Evolutionary conservation across 2,329 filamentous ascomycete genomes (phyloP).

Genomic region (Colletotrichum nymphaeae): DNA sequence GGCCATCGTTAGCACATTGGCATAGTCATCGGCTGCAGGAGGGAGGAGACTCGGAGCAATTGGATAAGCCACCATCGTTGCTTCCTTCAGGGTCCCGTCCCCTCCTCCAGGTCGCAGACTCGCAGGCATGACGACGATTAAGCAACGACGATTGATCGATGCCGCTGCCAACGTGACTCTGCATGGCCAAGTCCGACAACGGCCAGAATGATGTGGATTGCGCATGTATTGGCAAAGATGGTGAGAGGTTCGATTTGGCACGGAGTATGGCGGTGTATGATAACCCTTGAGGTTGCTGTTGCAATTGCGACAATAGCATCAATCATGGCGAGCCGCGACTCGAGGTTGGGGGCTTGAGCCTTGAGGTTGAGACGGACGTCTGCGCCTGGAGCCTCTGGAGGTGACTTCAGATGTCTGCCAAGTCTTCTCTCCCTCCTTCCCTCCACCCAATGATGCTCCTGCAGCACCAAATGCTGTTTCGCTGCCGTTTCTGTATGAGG

Average conservation of each 20-base stretch:
- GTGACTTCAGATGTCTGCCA: not conserved
- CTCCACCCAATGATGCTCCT: not conserved
- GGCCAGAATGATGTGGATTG: not conserved
- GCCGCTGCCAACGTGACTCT: not conserved
- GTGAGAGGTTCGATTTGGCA: not conserved
- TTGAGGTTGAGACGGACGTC: not conserved
- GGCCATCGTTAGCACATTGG: conserved; percentile 13
- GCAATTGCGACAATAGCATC: not conserved
- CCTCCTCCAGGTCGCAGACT: not conserved
- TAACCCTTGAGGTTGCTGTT: conserved; percentile 19
- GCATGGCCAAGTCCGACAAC: no score
- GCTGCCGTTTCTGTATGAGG: conserved; percentile 19
- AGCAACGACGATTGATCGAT: not conserved
- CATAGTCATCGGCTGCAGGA: not conserved
- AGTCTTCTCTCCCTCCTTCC: not conserved
- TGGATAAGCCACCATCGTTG: not conserved
- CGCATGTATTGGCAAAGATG: not conserved
- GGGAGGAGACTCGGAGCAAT: not conserved
- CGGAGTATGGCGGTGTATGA: not conserved
- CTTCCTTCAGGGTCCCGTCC: conserved; percentile 23
- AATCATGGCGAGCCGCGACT: not conserved
- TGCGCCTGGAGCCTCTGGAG: not conserved
- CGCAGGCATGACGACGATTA: not conserved
- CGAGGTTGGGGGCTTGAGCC: not conserved
- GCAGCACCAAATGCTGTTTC: conserved; percentile 9